Percentiles rank a stretch among this genome's conserved stretches.
Evolutionary conservation across 768 basidiomycete genomes (phyloP).

Genomic region (Phanerochaete carnosa): DNA sequence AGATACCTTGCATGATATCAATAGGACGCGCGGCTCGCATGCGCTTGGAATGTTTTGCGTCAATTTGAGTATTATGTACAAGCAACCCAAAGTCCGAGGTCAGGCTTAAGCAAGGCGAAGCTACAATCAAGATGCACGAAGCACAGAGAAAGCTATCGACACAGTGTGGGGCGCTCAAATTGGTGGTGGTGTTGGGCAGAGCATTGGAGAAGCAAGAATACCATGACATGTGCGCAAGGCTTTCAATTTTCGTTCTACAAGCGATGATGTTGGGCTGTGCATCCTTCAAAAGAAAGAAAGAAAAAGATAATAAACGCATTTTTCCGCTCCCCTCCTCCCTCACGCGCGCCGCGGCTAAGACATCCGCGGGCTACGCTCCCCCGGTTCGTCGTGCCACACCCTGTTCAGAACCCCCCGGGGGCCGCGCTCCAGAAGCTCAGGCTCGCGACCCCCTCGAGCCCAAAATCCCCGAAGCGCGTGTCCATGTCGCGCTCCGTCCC

Average conservation of each 20-base stretch:
- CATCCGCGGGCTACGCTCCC: constrained; percentile 5
- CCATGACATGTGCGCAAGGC: neutral
- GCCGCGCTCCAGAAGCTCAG: constrained; percentile 53
- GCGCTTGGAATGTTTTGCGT: neutral
- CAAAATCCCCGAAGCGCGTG: constrained; percentile 84
- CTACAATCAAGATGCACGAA: neutral
- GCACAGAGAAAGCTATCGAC: neutral
- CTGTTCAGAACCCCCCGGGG: constrained; percentile 30
- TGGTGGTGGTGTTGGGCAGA: neutral
- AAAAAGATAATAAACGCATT: too few relatives aligned
- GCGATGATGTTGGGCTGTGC: neutral
- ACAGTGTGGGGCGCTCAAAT: neutral
- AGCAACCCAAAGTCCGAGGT: neutral
- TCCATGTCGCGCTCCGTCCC: constrained; percentile 80
- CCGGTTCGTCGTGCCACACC: constrained; percentile 10
- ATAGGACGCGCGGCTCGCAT: neutral
- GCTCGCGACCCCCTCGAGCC: constrained; percentile 67
- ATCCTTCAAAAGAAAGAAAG: neutral
- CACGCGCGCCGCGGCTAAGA: constrained; percentile 43
- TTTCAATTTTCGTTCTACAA: too few relatives aligned
- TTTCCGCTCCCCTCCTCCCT: constrained; percentile 27
- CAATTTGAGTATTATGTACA: neutral
- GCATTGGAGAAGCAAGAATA: neutral
- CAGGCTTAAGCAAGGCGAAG: neutral
- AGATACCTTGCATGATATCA: too few relatives aligned